Conservation (phyloP, 345 rosid species). For the Pistacia atlantica region DNA sequence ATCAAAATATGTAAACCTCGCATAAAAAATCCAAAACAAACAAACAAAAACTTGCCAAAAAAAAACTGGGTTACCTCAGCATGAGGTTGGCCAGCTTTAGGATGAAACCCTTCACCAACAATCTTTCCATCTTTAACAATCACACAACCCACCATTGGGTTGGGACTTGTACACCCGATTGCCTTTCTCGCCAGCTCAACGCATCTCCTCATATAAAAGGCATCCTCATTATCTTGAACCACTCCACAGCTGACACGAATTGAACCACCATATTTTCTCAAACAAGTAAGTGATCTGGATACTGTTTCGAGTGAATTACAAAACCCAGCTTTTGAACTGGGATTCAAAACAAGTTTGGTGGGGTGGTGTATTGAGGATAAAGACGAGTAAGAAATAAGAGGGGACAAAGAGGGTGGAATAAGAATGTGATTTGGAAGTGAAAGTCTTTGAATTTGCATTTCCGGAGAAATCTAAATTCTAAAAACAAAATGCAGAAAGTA, state of each 20-base stretch:
- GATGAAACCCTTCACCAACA: slow-evolving; percentile 95
- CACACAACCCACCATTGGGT: slow-evolving; percentile 96
- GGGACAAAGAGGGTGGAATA: background rate
- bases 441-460: slow-evolving; percentile 28
- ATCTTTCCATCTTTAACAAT: slow-evolving; percentile 80
- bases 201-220: slow-evolving; percentile 67
- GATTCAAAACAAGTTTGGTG: slow-evolving; percentile 2
- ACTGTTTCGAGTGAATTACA: slow-evolving; percentile 26
- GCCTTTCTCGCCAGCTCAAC: slow-evolving; percentile 84
- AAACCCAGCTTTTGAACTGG: slow-evolving; percentile 15
- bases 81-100: slow-evolving; percentile 96
- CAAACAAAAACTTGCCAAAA: background rate
- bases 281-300: slow-evolving; percentile 21
- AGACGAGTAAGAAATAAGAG: slow-evolving; percentile 1
- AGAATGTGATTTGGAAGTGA: slow-evolving; percentile 11
- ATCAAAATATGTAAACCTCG: background rate
- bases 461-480: background rate
- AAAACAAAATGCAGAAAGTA: background rate
- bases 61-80: slow-evolving; percentile 66
- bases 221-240: slow-evolving; percentile 42
- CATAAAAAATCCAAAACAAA: background rate
- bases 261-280: slow-evolving; percentile 18
- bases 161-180: slow-evolving; percentile 83
- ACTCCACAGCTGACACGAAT: slow-evolving; percentile 31
- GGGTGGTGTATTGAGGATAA: slow-evolving; percentile 2